Conservation (phyloP, 164 flowering plant species). For the Hamamelis virginiana region DNA sequence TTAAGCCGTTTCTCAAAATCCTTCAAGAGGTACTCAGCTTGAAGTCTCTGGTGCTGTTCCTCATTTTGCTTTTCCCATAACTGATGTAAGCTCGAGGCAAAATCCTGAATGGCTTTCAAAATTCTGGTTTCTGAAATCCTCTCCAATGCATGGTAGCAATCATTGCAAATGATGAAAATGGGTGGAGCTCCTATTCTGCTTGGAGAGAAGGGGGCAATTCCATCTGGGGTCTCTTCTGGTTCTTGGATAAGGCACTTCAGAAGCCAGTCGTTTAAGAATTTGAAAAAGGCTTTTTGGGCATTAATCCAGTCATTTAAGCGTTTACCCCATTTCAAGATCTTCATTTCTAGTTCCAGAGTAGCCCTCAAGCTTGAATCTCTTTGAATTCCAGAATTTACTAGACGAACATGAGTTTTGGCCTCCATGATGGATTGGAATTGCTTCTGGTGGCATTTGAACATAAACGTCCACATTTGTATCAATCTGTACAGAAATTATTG, state of each 20-base stretch:
- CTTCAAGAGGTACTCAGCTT: neutral
- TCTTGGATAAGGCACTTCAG: neutral
- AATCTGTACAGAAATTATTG: neutral
- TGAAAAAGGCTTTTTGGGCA: slow-evolving; percentile 1
- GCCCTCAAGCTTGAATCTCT: neutral
- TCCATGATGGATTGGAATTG: slow-evolving; percentile 2
- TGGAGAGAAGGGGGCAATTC: no score
- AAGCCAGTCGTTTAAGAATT: slow-evolving; percentile 4
- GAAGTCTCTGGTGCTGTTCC: neutral
- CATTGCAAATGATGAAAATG: neutral
- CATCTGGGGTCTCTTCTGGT: neutral
- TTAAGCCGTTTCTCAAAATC: neutral
- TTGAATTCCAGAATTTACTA: no score
- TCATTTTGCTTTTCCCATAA: slow-evolving; percentile 6
- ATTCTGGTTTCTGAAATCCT: neutral
- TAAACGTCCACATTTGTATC: slow-evolving; percentile 9
- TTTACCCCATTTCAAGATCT: slow-evolving; percentile 5
- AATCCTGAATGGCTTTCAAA: neutral
- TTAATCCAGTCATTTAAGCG: neutral
- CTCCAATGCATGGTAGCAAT: slow-evolving; percentile 2
- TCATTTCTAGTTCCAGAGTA: neutral
- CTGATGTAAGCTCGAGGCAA: neutral
- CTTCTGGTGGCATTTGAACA: slow-evolving; percentile 2
- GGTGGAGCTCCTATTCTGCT: neutral
- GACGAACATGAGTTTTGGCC: neutral